Conservation (phyloP, 2,329 filamentous ascomycete species). For the Dactylellina sp. region DNA sequence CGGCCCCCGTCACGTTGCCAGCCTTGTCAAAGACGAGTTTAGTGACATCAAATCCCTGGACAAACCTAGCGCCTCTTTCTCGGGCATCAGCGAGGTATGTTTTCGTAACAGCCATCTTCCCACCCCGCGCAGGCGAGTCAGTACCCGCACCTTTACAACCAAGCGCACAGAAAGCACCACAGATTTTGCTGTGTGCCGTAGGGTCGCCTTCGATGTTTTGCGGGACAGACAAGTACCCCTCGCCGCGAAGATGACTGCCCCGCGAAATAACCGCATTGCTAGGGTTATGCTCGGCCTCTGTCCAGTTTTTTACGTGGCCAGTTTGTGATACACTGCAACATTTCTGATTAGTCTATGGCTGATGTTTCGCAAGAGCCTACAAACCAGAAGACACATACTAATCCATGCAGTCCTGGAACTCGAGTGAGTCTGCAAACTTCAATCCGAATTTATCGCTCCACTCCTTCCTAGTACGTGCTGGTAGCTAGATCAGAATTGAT, state of each 20-base stretch:
- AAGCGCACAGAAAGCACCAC: slow-evolving; percentile 67
- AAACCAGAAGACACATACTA: slow-evolving; percentile 59
- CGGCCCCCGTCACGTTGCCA: slow-evolving; percentile 74
- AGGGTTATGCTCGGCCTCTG: slow-evolving; percentile 40
- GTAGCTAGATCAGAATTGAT: slow-evolving; percentile 15
- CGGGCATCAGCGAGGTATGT: slow-evolving; percentile 84
- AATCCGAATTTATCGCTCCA: slow-evolving; percentile 78
- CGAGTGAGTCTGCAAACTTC: slow-evolving; percentile 77
- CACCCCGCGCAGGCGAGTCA: slow-evolving; percentile 66
- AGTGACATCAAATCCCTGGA: slow-evolving; percentile 82
- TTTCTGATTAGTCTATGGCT: background rate
- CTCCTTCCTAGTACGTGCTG: slow-evolving; percentile 66
- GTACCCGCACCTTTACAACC: slow-evolving; percentile 65
- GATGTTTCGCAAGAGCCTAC: too few relatives aligned
- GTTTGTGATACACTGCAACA: slow-evolving; percentile 35
- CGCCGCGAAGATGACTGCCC: slow-evolving; percentile 47
- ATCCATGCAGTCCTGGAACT: slow-evolving; percentile 83
- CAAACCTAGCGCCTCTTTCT: slow-evolving; percentile 79
- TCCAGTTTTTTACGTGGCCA: slow-evolving; percentile 39
- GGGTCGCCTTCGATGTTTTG: slow-evolving; percentile 47
- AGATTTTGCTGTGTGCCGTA: slow-evolving; percentile 48
- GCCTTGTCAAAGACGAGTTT: slow-evolving; percentile 74
- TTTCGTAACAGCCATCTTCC: slow-evolving; percentile 82
- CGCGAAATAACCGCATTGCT: slow-evolving; percentile 19
- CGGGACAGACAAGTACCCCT: slow-evolving; percentile 37